A percentile compares a stretch with the other conserved stretches of the same genome.
phyloP scores from a whole-genome alignment of 345 rosid genomes.

The Arabidopsis suecica region DNA sequence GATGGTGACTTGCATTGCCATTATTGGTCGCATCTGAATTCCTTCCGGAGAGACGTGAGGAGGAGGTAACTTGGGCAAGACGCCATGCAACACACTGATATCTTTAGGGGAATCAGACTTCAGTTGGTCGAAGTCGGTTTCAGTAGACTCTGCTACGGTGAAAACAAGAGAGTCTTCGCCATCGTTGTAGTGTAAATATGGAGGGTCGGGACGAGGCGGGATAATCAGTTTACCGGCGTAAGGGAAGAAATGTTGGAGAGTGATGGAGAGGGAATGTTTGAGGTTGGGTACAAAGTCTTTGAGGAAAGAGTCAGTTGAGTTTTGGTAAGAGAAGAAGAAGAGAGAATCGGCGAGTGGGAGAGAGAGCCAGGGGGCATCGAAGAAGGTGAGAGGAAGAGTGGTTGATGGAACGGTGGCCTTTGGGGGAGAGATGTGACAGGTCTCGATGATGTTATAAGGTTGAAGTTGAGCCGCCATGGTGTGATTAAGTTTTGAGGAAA shows the following conservation, averaged over 20 bases:
- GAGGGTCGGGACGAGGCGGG: constrained; percentile 42
- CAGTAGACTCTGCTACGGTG: constrained; percentile 45
- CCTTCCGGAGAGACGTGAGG: constrained; percentile 22
- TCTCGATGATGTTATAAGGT: constrained; percentile 36
- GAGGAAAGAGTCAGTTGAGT: constrained; percentile 45
- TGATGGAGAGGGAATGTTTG: constrained; percentile 52
- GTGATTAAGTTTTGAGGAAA: neutral
- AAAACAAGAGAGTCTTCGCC: constrained; percentile 46
- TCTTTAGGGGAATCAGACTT: constrained; percentile 41
- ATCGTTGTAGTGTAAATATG: constrained; percentile 41
- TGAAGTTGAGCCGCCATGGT: constrained; percentile 23
- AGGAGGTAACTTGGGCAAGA: constrained; percentile 44
- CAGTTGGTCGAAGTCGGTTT: constrained; percentile 37
- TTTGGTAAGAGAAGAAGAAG: constrained; percentile 49
- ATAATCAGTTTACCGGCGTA: constrained; percentile 41
- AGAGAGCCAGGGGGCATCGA: constrained; percentile 44
- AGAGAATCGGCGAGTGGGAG: constrained; percentile 40
- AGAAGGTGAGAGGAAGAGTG: constrained; percentile 50
- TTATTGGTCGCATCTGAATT: constrained; percentile 16
- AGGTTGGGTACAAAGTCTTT: constrained; percentile 49
- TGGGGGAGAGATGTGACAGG: constrained; percentile 46
- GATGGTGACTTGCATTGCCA: constrained; percentile 45
- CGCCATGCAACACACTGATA: constrained; percentile 24
- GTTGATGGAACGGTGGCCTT: constrained; percentile 42
- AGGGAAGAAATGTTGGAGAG: constrained; percentile 59